phyloP scores from a whole-genome alignment of 805 yeast species.

The Candida nanaspora region DNA sequence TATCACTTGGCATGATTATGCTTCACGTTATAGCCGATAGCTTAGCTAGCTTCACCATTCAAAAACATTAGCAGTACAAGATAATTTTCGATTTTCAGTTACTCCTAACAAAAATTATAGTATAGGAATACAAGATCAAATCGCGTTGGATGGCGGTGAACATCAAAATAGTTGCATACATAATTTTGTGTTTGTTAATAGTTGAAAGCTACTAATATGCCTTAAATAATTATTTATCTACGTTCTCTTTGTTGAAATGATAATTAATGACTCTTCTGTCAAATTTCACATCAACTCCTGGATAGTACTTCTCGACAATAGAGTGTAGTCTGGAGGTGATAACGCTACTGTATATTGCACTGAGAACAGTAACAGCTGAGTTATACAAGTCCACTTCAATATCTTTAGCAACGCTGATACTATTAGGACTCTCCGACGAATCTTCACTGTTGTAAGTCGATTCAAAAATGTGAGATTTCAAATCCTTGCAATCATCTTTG shows the following conservation, averaged over 20 bases:
- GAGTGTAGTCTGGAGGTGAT: slow-evolving; percentile 47
- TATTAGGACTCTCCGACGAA: slow-evolving; percentile 20
- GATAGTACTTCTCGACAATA: slow-evolving; percentile 50
- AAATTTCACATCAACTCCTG: slow-evolving; percentile 21
- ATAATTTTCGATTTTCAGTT: too few species aligned
- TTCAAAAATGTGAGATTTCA: slow-evolving; percentile 43
- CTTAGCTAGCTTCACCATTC: too few species aligned
- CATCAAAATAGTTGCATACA: too few species aligned
- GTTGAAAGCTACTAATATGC: too few species aligned
- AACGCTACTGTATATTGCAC: slow-evolving; percentile 47
- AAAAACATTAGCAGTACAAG: too few species aligned
- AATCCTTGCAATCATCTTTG: slow-evolving; percentile 44
- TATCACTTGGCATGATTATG: not conserved
- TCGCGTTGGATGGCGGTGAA: too few species aligned
- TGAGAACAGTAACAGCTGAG: slow-evolving; percentile 65
- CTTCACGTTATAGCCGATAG: not conserved
- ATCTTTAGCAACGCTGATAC: slow-evolving; percentile 23
- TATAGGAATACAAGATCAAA: too few species aligned
- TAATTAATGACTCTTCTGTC: slow-evolving; percentile 24
- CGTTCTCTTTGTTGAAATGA: slow-evolving; percentile 21
- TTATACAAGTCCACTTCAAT: slow-evolving; percentile 49
- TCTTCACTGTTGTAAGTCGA: slow-evolving; percentile 11
- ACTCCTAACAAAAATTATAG: too few species aligned
- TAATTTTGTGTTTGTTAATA: not conserved
- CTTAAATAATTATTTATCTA: too few species aligned